phyloP scores from a whole-genome alignment of 805 yeast genomes.

The Tetrapisispora taiwanensis region DNA sequence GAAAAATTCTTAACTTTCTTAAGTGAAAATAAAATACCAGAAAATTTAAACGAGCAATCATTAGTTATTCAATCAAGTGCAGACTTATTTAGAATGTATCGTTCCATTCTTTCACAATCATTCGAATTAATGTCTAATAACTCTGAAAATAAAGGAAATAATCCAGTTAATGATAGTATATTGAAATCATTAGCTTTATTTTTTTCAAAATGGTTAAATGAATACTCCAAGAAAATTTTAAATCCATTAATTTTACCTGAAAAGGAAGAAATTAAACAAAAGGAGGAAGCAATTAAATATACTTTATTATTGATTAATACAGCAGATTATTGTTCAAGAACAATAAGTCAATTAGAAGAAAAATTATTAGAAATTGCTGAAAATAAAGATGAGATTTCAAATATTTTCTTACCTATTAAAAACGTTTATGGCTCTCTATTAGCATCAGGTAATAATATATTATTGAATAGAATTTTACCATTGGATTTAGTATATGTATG shows the following conservation, averaged over 20 bases:
- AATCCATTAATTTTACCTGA: constrained; percentile 39
- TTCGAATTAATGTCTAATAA: constrained; percentile 38
- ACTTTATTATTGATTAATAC: constrained; percentile 73
- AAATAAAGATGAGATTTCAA: constrained; percentile 32
- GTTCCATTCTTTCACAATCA: constrained; percentile 63
- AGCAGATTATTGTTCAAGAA: constrained; percentile 77
- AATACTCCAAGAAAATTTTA: constrained; percentile 45
- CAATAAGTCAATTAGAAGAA: constrained; percentile 67
- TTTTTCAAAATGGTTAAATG: constrained; percentile 55
- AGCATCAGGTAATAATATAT: constrained; percentile 43
- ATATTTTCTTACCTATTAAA: constrained; percentile 44
- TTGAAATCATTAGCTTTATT: constrained; percentile 40
- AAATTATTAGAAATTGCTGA: constrained; percentile 34
- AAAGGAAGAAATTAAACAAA: constrained; percentile 32
- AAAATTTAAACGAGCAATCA: constrained; percentile 37
- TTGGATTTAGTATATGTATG: constrained; percentile 58
- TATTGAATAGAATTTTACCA: constrained; percentile 47
- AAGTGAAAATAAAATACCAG: constrained; percentile 45
- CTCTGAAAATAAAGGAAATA: constrained; percentile 19
- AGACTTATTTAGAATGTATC: constrained; percentile 70
- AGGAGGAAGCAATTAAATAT: constrained; percentile 51
- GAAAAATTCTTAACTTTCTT: constrained; percentile 56
- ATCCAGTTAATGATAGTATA: constrained; percentile 17
- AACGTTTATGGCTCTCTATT: constrained; percentile 49
- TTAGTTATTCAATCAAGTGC: constrained; percentile 79